A percentile compares a stretch with the other conserved stretches of the same genome.
Conservation (phyloP, 2,329 filamentous ascomycete species). For the Alternaria postmessia region DNA sequence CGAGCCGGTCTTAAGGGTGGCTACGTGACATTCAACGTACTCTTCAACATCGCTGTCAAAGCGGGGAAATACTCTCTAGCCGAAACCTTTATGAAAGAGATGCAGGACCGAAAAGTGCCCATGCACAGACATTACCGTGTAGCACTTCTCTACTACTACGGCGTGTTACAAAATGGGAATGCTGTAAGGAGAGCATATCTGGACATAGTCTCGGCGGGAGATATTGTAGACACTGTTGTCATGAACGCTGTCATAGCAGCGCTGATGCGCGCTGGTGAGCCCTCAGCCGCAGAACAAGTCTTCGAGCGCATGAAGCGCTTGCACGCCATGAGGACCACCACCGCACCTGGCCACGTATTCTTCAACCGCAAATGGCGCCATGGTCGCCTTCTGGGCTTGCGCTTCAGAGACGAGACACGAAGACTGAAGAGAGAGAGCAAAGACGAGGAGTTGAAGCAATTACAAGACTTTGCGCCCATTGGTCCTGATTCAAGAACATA, state of each 20-base stretch:
- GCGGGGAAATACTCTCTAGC: constrained; percentile 83
- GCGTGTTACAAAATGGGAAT: constrained; percentile 74
- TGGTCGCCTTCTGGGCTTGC: constrained; percentile 54
- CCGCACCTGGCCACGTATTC: constrained; percentile 37
- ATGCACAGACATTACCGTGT: constrained; percentile 84
- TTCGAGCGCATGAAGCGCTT: constrained; percentile 83
- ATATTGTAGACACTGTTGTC: constrained; percentile 86
- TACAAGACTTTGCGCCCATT: constrained; percentile 73
- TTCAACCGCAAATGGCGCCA: constrained; percentile 53
- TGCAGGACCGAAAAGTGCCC: constrained; percentile 71
- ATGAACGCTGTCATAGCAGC: constrained; percentile 87
- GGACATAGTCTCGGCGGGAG: constrained; percentile 82
- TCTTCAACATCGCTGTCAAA: constrained; percentile 89
- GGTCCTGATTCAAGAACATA: constrained; percentile 82
- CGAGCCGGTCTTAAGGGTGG: constrained; percentile 70
- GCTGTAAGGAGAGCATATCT: constrained; percentile 80
- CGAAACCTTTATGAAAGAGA: constrained; percentile 84
- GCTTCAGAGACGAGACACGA: constrained; percentile 57
- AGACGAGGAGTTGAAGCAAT: constrained; percentile 63
- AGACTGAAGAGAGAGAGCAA: constrained; percentile 54
- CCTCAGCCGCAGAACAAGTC: constrained; percentile 77
- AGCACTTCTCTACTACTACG: constrained; percentile 83
- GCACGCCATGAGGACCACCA: constrained; percentile 51
- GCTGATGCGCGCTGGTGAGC: constrained; percentile 78
- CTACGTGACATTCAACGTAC: constrained; percentile 87